Evolutionary conservation across 2,329 filamentous ascomycete genomes (phyloP).

Genomic region (Cordyceps militaris): DNA sequence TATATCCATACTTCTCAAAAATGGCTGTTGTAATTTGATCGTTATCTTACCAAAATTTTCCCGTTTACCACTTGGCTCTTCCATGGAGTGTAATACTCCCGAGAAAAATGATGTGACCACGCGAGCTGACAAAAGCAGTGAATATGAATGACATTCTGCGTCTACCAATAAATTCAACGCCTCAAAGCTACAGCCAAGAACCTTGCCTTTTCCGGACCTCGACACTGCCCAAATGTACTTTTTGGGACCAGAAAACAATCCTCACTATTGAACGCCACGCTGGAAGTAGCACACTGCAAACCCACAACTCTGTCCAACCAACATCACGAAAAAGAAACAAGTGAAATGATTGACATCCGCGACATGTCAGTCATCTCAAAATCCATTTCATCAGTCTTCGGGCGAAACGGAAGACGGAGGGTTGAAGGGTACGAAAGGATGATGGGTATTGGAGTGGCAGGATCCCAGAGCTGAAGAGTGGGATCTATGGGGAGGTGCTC

Average conservation of each 20-base stretch:
- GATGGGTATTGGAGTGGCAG: not conserved
- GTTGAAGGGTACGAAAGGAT: not conserved
- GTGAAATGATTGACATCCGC: not conserved
- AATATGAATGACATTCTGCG: not conserved
- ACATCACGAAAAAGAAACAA: not conserved
- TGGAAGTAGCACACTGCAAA: too few species aligned
- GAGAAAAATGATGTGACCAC: not conserved
- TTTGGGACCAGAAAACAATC: not conserved
- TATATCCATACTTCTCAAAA: conserved; percentile 15
- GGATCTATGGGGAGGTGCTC: not conserved
- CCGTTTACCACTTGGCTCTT: not conserved
- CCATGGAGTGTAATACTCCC: not conserved
- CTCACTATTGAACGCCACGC: too few species aligned
- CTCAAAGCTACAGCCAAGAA: not conserved
- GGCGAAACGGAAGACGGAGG: not conserved
- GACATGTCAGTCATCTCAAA: not conserved
- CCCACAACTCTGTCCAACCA: too few species aligned
- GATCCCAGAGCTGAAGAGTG: not conserved
- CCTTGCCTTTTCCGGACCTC: not conserved
- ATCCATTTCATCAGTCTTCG: not conserved
- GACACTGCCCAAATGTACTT: not conserved
- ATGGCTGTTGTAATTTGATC: conserved; percentile 15
- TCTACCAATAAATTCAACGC: not conserved
- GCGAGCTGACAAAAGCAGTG: not conserved
- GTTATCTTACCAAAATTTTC: not conserved